Evolutionary conservation across 495 filamentous ascomycete genomes (phyloP).

Genomic region (Tetracladium setigerum): DNA sequence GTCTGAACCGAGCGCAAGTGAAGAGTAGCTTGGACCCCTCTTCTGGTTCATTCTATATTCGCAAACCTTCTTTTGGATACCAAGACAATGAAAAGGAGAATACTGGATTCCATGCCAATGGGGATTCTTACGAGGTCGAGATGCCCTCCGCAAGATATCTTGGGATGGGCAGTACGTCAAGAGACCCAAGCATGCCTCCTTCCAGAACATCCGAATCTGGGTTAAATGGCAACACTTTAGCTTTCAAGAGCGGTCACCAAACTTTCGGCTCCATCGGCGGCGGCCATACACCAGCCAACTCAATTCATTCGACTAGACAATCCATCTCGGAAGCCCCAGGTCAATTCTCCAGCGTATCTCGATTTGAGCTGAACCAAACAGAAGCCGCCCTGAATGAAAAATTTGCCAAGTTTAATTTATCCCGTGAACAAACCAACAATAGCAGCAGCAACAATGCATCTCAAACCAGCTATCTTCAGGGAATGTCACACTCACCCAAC

Average conservation of each 20-base stretch:
- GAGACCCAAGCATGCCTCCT: slow-evolving; percentile 25
- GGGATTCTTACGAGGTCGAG: slow-evolving; percentile 10
- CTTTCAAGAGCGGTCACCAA: slow-evolving; percentile 11
- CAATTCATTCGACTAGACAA: slow-evolving; percentile 20
- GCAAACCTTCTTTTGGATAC: slow-evolving; percentile 15
- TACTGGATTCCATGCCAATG: slow-evolving; percentile 7
- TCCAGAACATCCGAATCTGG: slow-evolving; percentile 26
- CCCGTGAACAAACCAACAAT: slow-evolving; percentile 7
- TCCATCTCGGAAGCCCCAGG: slow-evolving; percentile 14
- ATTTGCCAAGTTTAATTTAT: slow-evolving; percentile 14
- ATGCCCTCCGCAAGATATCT: slow-evolving; percentile 9
- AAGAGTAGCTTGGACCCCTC: slow-evolving; percentile 24
- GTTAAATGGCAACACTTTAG: slow-evolving; percentile 11
- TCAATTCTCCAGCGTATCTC: slow-evolving; percentile 11
- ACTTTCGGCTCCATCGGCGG: slow-evolving; percentile 17
- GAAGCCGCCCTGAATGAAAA: slow-evolving; percentile 18
- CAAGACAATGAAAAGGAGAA: slow-evolving; percentile 27
- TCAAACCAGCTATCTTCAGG: slow-evolving; percentile 3
- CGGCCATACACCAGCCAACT: slow-evolving; percentile 21
- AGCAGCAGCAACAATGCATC: neutral
- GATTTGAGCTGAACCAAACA: slow-evolving; percentile 12
- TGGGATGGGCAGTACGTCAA: slow-evolving; percentile 15
- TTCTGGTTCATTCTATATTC: slow-evolving; percentile 17
- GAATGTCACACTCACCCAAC: slow-evolving; percentile 13
- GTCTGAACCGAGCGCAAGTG: slow-evolving; percentile 10